Evolutionary conservation across 2,329 filamentous ascomycete species (phyloP), one percentile per base, ranked within the genome.

Genomic region (Alternaria gaisen): DNA sequence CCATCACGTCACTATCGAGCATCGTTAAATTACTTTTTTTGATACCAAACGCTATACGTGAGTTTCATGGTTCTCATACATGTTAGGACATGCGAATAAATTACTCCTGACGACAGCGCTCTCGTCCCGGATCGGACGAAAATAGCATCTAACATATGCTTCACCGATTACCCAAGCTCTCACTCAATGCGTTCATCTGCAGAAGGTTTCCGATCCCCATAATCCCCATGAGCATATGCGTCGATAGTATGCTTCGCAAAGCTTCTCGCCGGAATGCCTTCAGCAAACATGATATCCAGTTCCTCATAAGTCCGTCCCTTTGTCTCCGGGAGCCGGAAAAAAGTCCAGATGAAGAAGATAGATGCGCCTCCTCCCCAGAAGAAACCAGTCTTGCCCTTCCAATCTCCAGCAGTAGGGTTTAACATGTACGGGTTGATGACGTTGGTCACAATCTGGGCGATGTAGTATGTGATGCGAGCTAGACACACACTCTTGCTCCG

Each of bases 401-500:
- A 96, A 78, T 94, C 82, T 91, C 93, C 96, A 0, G 88, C 90
- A 1, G 83, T 75, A 0, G 72, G 72, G 24, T 72, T 73, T 5
- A 74, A 41, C 71, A 75, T 72, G 34, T 69, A 69, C 0, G 93
- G 93, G 0, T 91, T 95, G 42, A 97, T 77, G 7, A 95, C 89
- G 60, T 89, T 90, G 74, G 87, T 90, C 69, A 96, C 80, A 66
- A 97, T 94, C 34, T 63, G 51, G 6, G 66, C 64, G 20, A 96
- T 82, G 70, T 94, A 92, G 82, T 80, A 83, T 8, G 91, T 81
- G 64, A 91, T 90, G 52, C 92, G 88, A 1, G 90, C 91, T 4
- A 96, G 85, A 2, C 93, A 92, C 38, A 96, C 90, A 0, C 92
- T 95, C 83, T 96, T 96, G 80, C 93, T 92, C 73, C 94, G 91